phyloP scores from a whole-genome alignment of 495 filamentous ascomycete genomes.

The Beverwykella pulmonaria region DNA sequence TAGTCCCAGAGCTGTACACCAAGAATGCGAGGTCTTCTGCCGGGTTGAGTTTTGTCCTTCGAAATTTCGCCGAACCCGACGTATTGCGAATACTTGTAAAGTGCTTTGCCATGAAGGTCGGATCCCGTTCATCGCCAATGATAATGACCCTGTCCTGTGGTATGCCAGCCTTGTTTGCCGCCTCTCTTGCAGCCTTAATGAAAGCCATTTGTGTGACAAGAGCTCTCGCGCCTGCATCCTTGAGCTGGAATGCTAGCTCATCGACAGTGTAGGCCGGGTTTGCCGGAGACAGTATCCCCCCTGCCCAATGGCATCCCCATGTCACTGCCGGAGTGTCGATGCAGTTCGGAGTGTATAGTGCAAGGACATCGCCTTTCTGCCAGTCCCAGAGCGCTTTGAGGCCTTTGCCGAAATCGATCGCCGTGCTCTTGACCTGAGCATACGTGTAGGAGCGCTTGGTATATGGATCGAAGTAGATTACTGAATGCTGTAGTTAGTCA shows the following conservation, averaged over 20 bases:
- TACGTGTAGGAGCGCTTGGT: constrained; percentile 76
- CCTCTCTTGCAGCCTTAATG: constrained; percentile 63
- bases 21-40: constrained; percentile 66
- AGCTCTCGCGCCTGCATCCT: constrained; percentile 75
- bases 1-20: constrained; percentile 88
- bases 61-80: constrained; percentile 53
- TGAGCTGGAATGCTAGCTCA: constrained; percentile 86
- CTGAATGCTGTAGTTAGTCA: constrained; percentile 48
- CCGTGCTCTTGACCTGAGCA: constrained; percentile 63
- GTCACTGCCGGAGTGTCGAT: constrained; percentile 56
- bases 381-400: constrained; percentile 74
- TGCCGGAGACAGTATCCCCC: constrained; percentile 76
- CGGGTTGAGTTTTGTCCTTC: constrained; percentile 55
- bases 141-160: constrained; percentile 69
- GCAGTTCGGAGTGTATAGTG: constrained; percentile 47
- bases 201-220: constrained; percentile 71
- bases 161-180: constrained; percentile 69
- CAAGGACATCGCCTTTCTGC: constrained; percentile 68
- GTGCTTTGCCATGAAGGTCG: constrained; percentile 64
- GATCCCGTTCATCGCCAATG: constrained; percentile 73
- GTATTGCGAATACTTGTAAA: constrained; percentile 71
- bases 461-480: constrained; percentile 77
- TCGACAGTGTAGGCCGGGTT: constrained; percentile 87
- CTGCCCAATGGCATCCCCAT: constrained; percentile 84
- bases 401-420: constrained; percentile 77